Evolutionary conservation across 768 basidiomycete species (phyloP), one percentile per base, ranked within the genome.

Genomic region (Filobasidium floriforme): DNA sequence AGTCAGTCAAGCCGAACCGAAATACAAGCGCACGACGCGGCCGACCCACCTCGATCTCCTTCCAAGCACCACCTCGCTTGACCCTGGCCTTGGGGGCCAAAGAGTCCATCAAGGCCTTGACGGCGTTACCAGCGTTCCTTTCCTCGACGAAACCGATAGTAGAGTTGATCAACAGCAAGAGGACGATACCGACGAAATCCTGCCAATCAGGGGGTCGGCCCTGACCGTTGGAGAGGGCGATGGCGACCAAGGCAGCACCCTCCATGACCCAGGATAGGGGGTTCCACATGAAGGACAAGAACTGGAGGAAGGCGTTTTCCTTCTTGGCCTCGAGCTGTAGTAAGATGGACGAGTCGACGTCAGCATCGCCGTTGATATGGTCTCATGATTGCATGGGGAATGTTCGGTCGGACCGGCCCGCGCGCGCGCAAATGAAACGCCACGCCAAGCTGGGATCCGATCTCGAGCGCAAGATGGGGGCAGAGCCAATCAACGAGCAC

Each of bases 191-290:
- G 80, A 89, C 84, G 81, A 98, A 97, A 82, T 98, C 94, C 77
- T 89, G 82, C 94, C 94, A 98, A 76, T 98, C 93, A 22, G 94
- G 94, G 32, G 93, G 85, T 63, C 83, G 81, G 64, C 83, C 81
- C 73, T 87, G 86, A 80, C 94, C 94, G 80, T 98, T 98, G 64
- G 94, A 96, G 37, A 98, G 85, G 49, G 85, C 92, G 78, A 98
- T 98, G 59, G 94, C 93, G 73, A 80, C 79, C 49, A 80, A 63
- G 63, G 78, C 79, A 44, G 92, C 92, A 69, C 88, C 92, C 80
- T 98, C 94, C 94, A 98, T 98, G 80, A 98, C 94, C 94, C 94
- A 98, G 41, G 94, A 98, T 14, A 98, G 83, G 52, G 94, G 94
- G 82, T 98, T 98, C 94, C 94, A 98, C 94, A 97, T 98, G 85